Percentiles rank a stretch among this genome's conserved stretches.
phyloP scores from a whole-genome alignment of 345 rosid genomes.

The Populus davidiana region DNA sequence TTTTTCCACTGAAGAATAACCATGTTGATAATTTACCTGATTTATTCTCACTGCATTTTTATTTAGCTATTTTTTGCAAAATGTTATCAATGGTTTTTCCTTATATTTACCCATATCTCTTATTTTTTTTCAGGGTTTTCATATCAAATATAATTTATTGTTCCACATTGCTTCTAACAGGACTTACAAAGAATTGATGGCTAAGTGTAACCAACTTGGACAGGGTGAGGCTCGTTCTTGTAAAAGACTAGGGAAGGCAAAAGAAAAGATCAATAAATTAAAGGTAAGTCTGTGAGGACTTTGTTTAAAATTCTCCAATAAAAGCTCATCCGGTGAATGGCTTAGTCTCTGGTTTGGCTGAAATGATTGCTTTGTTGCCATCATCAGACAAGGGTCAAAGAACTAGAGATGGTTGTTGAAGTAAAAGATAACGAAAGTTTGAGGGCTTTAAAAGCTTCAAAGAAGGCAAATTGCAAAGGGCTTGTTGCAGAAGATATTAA shows the following conservation, averaged over 20 bases:
- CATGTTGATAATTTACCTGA: not conserved
- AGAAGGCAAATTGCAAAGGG: conserved; percentile 21
- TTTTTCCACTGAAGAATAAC: not conserved
- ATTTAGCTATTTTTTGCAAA: not conserved
- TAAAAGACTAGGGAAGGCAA: conserved; percentile 70
- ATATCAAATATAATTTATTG: not conserved
- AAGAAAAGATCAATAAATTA: conserved; percentile 58
- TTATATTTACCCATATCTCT: not conserved
- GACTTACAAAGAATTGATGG: conserved; percentile 85
- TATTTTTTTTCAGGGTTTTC: not conserved
- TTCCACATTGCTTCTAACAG: conserved; percentile 27
- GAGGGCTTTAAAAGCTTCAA: conserved; percentile 56
- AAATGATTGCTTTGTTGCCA: conserved; percentile 11
- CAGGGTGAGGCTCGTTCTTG: conserved; percentile 76
- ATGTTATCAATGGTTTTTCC: not conserved
- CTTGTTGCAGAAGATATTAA: conserved; percentile 8
- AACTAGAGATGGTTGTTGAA: conserved; percentile 59
- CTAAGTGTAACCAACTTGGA: conserved; percentile 81
- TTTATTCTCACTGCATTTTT: not conserved
- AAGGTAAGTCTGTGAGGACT: conserved; percentile 42
- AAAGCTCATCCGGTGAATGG: not conserved
- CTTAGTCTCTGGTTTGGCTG: not conserved
- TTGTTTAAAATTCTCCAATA: not conserved
- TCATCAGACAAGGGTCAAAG: conserved; percentile 60
- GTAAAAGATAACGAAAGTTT: conserved; percentile 58